Conservation (phyloP, 257 asterid species). For the Thymus quinquecostatus region DNA sequence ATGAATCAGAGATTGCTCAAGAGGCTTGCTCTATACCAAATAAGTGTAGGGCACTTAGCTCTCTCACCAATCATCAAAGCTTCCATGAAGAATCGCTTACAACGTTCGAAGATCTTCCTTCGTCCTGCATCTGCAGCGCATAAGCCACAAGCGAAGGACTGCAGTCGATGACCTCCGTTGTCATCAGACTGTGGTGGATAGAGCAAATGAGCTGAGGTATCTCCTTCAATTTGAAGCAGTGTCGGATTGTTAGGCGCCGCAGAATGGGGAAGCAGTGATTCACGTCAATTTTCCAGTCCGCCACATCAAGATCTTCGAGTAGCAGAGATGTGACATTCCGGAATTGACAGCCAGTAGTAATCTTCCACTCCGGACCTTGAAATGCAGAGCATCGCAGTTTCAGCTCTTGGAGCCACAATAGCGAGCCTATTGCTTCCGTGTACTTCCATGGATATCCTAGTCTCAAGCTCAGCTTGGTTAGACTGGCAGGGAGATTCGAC, state of each 20-base stretch:
- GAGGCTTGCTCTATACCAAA: too few species aligned
- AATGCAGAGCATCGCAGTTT: not conserved
- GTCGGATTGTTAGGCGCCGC: not conserved
- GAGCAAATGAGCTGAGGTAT: not conserved
- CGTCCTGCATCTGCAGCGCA: not conserved
- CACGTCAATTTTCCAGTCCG: not conserved
- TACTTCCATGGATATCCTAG: not conserved
- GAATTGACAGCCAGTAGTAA: not conserved
- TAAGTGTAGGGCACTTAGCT: too few species aligned
- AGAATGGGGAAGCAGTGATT: not conserved
- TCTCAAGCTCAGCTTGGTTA: not conserved
- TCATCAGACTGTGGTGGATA: not conserved
- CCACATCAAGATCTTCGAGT: conserved; percentile 1
- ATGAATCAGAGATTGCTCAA: too few species aligned
- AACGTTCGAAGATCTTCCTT: not conserved
- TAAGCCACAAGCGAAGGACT: not conserved
- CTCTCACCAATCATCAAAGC: not conserved
- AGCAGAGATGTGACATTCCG: not conserved
- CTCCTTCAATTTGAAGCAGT: not conserved
- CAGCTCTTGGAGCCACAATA: not conserved
- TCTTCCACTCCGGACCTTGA: not conserved
- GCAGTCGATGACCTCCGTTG: not conserved
- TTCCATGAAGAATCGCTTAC: not conserved
- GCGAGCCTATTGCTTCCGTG: not conserved
- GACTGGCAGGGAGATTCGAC: not conserved